These are phyloP conservation scores for Cadophora malorum DNA, from an alignment of 2,329 filamentous ascomycete genomes.

Conservation along the genomic window DNA sequence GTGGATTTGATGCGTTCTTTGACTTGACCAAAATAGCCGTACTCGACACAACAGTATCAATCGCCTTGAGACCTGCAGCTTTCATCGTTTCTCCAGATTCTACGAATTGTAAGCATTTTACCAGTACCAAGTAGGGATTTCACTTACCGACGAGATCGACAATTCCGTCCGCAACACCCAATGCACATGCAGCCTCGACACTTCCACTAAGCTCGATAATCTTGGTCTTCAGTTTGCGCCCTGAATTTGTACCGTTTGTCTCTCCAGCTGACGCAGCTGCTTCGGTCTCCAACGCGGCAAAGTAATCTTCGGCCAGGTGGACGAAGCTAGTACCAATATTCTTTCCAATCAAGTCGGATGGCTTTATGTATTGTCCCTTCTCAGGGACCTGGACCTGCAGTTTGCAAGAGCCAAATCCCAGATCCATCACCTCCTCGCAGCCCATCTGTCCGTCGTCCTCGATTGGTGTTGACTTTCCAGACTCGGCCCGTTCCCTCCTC, in stretches of 20 bases:
- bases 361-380: conserved; percentile 73
- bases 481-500: conserved; percentile 56
- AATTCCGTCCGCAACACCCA: conserved; percentile 95
- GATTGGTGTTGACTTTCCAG: conserved; percentile 52
- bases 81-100: conserved; percentile 99
- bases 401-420: conserved; percentile 90
- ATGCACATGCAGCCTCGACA: conserved; percentile 94
- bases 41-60: conserved; percentile 89
- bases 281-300: conserved; percentile 74
- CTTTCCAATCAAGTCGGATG: conserved; percentile 84
- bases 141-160: conserved; percentile 90
- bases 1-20: conserved; percentile 78
- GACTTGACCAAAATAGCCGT: conserved; percentile 93
- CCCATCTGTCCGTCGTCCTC: conserved; percentile 51
- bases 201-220: conserved; percentile 95
- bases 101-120: conserved; percentile 47
- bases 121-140: neutral
- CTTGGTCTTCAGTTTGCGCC: conserved; percentile 75
- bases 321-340: conserved; percentile 97
- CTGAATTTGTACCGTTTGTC: conserved; percentile 45
- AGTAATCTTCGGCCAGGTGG: conserved; percentile 82
- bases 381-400: conserved; percentile 96
- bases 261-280: conserved; percentile 42
- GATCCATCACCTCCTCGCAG: conserved; percentile 84
- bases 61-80: conserved; percentile 90